Evolutionary conservation across 75 land plant genomes (phyloP).

Genomic region (Sequoia sempervirens): DNA sequence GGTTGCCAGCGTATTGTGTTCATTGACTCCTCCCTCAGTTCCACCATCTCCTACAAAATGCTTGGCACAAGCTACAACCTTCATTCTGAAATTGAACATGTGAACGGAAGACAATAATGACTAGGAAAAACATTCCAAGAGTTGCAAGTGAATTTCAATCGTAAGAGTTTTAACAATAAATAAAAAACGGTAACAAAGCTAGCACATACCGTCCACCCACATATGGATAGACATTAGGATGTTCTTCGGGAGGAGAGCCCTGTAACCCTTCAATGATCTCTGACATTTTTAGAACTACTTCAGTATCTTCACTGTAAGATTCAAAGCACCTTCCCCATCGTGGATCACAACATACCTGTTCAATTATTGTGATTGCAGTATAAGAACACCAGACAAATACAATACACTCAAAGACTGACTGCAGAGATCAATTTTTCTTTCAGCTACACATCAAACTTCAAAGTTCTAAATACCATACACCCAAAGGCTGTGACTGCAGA

Average conservation of each 20-base stretch:
- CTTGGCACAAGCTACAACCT: conserved; percentile 89
- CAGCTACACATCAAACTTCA: background rate
- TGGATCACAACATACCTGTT: conserved; percentile 74
- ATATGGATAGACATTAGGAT: conserved; percentile 65
- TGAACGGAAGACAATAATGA: background rate
- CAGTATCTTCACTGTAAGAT: conserved; percentile 75
- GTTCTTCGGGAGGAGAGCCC: conserved; percentile 55
- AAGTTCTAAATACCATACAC: background rate
- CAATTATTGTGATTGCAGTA: background rate
- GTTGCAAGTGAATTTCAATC: background rate
- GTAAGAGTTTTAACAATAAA: background rate
- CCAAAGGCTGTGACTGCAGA: no score
- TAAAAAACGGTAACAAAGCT: background rate
- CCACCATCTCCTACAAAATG: conserved; percentile 97
- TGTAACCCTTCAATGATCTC: conserved; percentile 60
- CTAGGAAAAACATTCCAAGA: conserved; percentile 5
- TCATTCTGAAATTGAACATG: conserved; percentile 39
- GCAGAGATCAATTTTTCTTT: background rate
- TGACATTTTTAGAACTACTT: conserved; percentile 64
- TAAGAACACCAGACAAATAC: background rate
- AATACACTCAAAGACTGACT: background rate
- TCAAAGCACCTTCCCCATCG: conserved; percentile 95
- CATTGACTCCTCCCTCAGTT: conserved; percentile 69
- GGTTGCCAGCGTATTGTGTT: conserved; percentile 48
- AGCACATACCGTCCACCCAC: conserved; percentile 56